These are phyloP conservation scores for Rubia peregrina DNA, from an alignment of 305 asterid species.

Conservation along the genomic window DNA sequence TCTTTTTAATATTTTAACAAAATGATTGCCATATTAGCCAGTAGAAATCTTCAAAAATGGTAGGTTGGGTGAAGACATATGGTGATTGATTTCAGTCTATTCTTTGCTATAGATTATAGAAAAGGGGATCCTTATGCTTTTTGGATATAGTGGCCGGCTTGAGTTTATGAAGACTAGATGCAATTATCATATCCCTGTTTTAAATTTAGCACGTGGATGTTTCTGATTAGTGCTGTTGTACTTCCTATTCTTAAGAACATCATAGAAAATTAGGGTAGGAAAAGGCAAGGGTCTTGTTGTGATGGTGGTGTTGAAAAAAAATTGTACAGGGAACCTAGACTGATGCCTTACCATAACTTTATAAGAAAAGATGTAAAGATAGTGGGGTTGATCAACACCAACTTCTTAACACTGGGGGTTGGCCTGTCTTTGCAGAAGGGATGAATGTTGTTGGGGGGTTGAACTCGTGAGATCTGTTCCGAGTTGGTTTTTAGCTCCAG, in stretches of 20 bases:
- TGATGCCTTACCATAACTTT: not conserved
- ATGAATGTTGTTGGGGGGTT: not conserved
- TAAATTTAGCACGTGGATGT: not conserved
- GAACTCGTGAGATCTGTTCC: not conserved
- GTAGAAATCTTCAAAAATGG: not conserved
- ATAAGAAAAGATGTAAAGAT: not conserved
- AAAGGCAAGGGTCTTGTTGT: not conserved
- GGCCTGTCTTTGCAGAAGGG: not conserved
- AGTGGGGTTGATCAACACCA: not conserved
- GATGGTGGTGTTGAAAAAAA: not conserved
- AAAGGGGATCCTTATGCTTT: not conserved
- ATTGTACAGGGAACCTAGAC: not conserved
- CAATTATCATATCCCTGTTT: not conserved
- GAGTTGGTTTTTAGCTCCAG: not conserved
- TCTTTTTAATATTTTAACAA: not conserved
- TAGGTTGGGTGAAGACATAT: not conserved
- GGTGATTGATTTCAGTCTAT: not conserved
- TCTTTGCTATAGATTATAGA: not conserved
- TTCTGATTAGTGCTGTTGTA: not conserved
- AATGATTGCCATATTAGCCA: not conserved
- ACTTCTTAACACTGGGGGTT: not conserved
- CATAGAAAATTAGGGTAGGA: not conserved
- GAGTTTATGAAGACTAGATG: not conserved
- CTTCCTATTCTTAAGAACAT: not conserved
- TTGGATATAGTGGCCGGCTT: constrained; percentile 6